These are phyloP conservation scores for Rhizopus sp. DNA, from an alignment of 371 early-diverging fungal species.

Conservation along the genomic window DNA sequence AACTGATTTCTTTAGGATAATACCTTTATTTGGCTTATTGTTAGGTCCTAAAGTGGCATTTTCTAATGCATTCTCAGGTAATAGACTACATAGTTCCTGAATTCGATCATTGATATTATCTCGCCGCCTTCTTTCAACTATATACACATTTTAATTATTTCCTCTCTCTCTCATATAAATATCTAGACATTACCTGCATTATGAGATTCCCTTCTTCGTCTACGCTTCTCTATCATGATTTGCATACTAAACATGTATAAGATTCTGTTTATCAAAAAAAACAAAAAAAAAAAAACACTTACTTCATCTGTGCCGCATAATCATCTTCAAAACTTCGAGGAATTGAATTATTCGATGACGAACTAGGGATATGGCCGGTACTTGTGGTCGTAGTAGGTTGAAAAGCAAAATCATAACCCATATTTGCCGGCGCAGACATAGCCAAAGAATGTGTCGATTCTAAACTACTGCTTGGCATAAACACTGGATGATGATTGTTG, in stretches of 20 bases:
- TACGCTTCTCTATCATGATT: conserved; percentile 75
- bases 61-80: conserved; percentile 75
- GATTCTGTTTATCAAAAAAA: background rate
- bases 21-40: conserved; percentile 84
- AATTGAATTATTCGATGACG: conserved; percentile 3
- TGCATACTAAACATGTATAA: conserved; percentile 33
- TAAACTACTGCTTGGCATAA: conserved; percentile 17
- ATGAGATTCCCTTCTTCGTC: conserved; percentile 92
- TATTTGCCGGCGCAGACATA: conserved; percentile 47
- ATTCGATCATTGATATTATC: conserved; percentile 98
- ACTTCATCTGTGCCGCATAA: conserved; percentile 45
- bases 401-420: conserved; percentile 24
- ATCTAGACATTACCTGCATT: conserved; percentile 71
- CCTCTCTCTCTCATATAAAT: background rate
- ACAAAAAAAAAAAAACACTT: conserved; percentile 18
- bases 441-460: conserved; percentile 24
- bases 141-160: conserved; percentile 13
- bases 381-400: background rate
- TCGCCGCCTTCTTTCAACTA: conserved; percentile 90
- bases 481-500: conserved; percentile 17
- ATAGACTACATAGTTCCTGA: conserved; percentile 81
- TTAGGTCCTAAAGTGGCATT: conserved; percentile 63
- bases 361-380: conserved; percentile 1
- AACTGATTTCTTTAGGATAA: conserved; percentile 83
- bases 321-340: conserved; percentile 46